Conservation (phyloP, 176 grass and related monocot genomes). For the Ananas comosus region DNA sequence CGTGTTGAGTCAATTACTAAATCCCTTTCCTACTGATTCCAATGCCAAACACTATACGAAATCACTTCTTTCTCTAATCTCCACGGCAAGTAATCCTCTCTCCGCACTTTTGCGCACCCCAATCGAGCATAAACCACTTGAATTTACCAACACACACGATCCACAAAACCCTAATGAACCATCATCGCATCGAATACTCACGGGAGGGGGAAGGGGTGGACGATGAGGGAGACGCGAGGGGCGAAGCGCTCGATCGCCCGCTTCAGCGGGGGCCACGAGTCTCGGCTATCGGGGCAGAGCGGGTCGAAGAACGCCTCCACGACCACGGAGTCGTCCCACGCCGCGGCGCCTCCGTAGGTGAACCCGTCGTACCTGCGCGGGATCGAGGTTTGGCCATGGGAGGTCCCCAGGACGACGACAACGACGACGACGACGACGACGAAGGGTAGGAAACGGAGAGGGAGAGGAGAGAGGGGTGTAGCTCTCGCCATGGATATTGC, state of each 20-base stretch:
- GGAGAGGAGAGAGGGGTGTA: conserved; percentile 13
- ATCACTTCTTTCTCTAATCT: neutral
- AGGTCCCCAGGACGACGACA: conserved; percentile 30
- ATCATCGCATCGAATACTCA: conserved; percentile 15
- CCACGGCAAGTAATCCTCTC: too few relatives aligned
- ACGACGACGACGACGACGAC: conserved; percentile 8
- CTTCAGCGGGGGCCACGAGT: conserved; percentile 58
- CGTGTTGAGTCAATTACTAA: too few relatives aligned
- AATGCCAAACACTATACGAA: neutral
- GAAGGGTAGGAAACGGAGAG: conserved; percentile 12
- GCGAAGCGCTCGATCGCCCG: conserved; percentile 47
- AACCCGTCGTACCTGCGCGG: conserved; percentile 71
- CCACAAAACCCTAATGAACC: neutral
- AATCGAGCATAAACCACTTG: too few relatives aligned
- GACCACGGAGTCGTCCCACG: conserved; percentile 52
- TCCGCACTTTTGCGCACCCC: too few relatives aligned
- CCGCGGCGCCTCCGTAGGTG: conserved; percentile 30
- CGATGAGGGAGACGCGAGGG: conserved; percentile 51
- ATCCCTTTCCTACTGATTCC: too few relatives aligned
- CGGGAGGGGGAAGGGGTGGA: conserved; percentile 94
- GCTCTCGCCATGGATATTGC: conserved; percentile 35
- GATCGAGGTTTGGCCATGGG: conserved; percentile 38
- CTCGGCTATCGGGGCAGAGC: conserved; percentile 82
- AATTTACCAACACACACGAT: neutral
- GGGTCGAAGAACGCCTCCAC: conserved; percentile 94